Base-by-base conservation (phyloP, 2,329 filamentous ascomycete genomes). In the Blastomyces parvus region DNA sequence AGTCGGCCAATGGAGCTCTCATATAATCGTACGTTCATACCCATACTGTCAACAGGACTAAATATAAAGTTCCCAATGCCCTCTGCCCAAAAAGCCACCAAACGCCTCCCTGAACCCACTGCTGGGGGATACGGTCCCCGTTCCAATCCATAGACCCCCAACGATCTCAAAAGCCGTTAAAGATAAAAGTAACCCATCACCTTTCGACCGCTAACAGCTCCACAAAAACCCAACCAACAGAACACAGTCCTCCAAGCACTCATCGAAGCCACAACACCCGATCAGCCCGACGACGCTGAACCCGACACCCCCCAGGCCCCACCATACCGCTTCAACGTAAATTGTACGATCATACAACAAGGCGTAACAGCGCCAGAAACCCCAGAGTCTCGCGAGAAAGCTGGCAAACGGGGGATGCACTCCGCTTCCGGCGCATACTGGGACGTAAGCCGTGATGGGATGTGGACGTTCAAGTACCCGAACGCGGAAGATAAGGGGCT, bases 281-380 rank as follows among this genome's bases (percentile, higher is more conserved):
- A 59, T 46, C 42, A 62, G 70, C 76, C 66, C 70, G 71, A 75
- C 40, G 71, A 74, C 22, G 65, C 72, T 48, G 67, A 72, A 70
- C 71, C 75, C 42, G 71, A 74, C 27, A 65, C 72, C 52, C 68
- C 72, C 50, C 69, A 73, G 5, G 69, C 78, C 17, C 73, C 84
- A 33, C 88, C 89, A 5, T 96, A 87, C 85, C 97, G 97, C 79
- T 97, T 93, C 79, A 90, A 91, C 70, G 91, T 96, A 79, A 97
- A 96, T 83, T 95, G 90, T 81, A 97, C 93, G 68, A 97, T 97
- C 74, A 95, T 97, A 70, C 93, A 99, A 81, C 93, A 97, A 80
- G 76, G 76, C 25, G 82, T 93, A 42, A 85, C 88, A 25, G 84
- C 88, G 62, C 87, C 85, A 25, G 62, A 81, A 66, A 77, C 82